Conservation (phyloP, 2,329 filamentous ascomycete species). For the Cercospora zeina region DNA sequence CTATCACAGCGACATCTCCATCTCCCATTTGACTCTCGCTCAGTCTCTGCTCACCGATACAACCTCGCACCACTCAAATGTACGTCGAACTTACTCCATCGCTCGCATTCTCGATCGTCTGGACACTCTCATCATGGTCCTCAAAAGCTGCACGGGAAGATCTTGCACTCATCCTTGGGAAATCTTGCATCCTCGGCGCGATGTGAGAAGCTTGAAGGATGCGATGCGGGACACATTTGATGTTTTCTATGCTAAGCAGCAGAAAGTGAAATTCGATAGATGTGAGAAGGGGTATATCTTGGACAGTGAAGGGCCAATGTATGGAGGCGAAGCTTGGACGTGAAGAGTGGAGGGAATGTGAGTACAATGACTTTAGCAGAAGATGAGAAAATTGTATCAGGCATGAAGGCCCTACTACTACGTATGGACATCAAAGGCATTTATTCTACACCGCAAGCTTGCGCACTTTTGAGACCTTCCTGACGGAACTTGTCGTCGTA, state of each 20-base stretch:
- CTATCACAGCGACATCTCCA: not conserved
- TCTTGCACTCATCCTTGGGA: conserved; percentile 28
- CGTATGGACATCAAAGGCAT: no score
- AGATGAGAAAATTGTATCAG: no score
- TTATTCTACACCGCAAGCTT: no score
- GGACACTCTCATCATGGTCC: conserved; percentile 27
- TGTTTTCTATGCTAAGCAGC: conserved; percentile 24
- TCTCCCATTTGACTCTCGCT: not conserved
- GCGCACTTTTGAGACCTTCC: no score
- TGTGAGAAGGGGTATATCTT: conserved; percentile 31
- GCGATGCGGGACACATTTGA: conserved; percentile 20
- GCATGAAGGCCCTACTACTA: no score
- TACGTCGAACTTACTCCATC: not conserved
- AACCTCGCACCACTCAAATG: not conserved
- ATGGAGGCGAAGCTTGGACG: conserved; percentile 1
- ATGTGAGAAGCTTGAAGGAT: conserved; percentile 19
- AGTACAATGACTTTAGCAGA: no score
- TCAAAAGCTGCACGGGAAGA: conserved; percentile 26
- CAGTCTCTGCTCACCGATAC: not conserved
- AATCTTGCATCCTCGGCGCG: conserved; percentile 20
- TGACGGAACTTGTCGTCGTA: no score
- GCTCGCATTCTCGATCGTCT: conserved; percentile 21
- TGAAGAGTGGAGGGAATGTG: not conserved
- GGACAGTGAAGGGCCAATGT: conserved; percentile 27
- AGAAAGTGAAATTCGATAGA: conserved; percentile 25